These are phyloP conservation scores for Acer campestre DNA, from an alignment of 345 rosid species.

Conservation along the genomic window DNA sequence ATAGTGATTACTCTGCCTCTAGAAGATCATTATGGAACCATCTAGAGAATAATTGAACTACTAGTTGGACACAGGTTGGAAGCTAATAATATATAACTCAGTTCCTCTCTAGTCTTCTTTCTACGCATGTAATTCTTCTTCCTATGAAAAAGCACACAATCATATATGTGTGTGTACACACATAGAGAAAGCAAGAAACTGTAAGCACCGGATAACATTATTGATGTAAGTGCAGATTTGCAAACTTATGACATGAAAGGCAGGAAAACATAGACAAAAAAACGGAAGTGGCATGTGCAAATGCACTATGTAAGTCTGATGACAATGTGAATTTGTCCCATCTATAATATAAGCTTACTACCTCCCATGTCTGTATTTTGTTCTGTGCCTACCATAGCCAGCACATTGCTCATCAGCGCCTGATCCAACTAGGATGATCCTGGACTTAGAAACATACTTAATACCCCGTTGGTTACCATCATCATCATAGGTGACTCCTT, in stretches of 20 bases:
- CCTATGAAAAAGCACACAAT: not conserved
- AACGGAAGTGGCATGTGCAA: not conserved
- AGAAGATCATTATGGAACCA: not conserved
- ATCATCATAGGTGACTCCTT: conserved; percentile 30
- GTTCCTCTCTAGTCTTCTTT: not conserved
- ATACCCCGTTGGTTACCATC: conserved; percentile 32
- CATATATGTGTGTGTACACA: not conserved
- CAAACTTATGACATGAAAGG: not conserved
- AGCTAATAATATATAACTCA: not conserved
- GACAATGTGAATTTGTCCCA: not conserved
- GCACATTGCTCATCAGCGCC: conserved; percentile 99
- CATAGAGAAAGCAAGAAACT: not conserved
- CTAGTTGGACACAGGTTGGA: not conserved
- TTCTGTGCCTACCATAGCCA: conserved; percentile 93
- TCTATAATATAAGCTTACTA: conserved; percentile 43
- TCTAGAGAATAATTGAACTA: not conserved
- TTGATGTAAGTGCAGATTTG: not conserved
- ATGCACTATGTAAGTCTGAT: not conserved
- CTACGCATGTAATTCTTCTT: not conserved
- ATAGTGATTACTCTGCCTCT: not conserved
- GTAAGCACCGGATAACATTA: not conserved
- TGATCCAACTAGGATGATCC: conserved; percentile 81
- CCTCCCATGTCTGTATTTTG: conserved; percentile 82
- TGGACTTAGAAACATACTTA: conserved; percentile 66
- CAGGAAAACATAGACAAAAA: not conserved